Base-by-base conservation (phyloP, 106 monocot species). In the Dioscorea dumetorum region DNA sequence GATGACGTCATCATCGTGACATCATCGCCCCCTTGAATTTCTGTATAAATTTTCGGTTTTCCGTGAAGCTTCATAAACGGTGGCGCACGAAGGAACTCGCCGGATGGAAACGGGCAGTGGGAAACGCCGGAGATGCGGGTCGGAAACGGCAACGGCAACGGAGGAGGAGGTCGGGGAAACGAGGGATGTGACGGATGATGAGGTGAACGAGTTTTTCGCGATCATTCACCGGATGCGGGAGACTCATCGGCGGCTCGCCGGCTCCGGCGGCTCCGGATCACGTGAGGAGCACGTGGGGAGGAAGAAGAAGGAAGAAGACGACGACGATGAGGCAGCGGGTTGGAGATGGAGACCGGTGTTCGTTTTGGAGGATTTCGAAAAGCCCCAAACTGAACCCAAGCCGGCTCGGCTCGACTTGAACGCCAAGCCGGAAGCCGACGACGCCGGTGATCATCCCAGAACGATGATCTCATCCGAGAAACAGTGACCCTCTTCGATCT, bases 181-280 rank as follows among this genome's bases (percentile, higher is more conserved):
- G 4, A 14, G 51, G 33, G 61, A 51, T 18, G 63, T 35, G n/a
- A 18, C 51, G 3, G 72, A 72, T 18, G 72, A 32, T 21, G 63
- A 72, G 50, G 72, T 72, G 63, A 62, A 72, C 52, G 72, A 62
- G 63, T 72, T 72, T 53, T 72, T 53, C 34, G 62, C 72, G n/a
- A 72, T 72, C 50, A 52, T 72, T 21, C 72, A 21, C 28, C 62
- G 72, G 63, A 53, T 72, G 62, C 51, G 63, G 12, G 72, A 72
- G 32, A 53, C 61, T 5, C 6, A 5, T 1, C 41, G 41, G 3
- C 41, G 10, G 41, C 41, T 41, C 41, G 10, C 41, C 41, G 41
- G 41, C 41, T 41, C 10, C 3, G 21, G 32, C n/a, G 62, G 21
- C 51, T 49, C 61, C 22, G 3, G 49, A 16, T 6, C 5, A 8